Base-by-base conservation (phyloP, 1,284 basidiomycete species). In the Fomitopsis betulina region DNA sequence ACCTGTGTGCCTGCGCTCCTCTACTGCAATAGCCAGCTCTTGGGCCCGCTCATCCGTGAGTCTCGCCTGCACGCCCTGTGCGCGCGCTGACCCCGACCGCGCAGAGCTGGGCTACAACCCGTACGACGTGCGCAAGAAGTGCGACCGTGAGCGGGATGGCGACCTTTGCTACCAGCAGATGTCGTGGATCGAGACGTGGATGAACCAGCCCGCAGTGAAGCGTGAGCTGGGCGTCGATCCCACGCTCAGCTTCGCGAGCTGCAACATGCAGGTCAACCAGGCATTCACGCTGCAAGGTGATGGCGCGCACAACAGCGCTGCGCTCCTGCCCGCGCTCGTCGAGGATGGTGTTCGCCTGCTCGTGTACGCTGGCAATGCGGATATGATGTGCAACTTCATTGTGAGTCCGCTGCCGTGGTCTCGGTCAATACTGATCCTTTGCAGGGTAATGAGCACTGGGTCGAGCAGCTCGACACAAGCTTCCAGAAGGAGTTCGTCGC, bases 51-150 rank as follows among this genome's bases (percentile, higher is more conserved):
- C 10, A 77, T 85, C 73, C 81, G 85, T 88, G 71, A 67, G 86
- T 78, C 19, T 8, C 8, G 30, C 13, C 17, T 25, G 38, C 52
- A 3, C 27, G 23, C n/a, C 32, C 82, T 52, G n/a, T 13, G 12
- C 15, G 17, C 12, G 12, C n/a, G 8, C 17, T 32, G 35, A 33
- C 47, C 32, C 17, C 15, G 13, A 3, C 2, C 5, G 13, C 40
- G 23, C 61, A 87, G 86, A 85, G 73, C 79, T 82, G 65, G 86
- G 86, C 13, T 70, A 79, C 54, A 90, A 90, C 72, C 83, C 89
- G 32, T 96, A 97, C 72, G 96, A 98, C 68, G 90, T 95, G 13
- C 87, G 95, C 59, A 79, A 75, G 61, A 79, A 78, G 62, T 98
- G 96, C 56, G 81, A 89, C 69, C 80, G 84, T 53, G 72, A 80